Evolutionary conservation across 169 alveolate genomes (phyloP), one percentile per base, ranked within the genome.

Genomic region (Cystoisospora suis): DNA sequence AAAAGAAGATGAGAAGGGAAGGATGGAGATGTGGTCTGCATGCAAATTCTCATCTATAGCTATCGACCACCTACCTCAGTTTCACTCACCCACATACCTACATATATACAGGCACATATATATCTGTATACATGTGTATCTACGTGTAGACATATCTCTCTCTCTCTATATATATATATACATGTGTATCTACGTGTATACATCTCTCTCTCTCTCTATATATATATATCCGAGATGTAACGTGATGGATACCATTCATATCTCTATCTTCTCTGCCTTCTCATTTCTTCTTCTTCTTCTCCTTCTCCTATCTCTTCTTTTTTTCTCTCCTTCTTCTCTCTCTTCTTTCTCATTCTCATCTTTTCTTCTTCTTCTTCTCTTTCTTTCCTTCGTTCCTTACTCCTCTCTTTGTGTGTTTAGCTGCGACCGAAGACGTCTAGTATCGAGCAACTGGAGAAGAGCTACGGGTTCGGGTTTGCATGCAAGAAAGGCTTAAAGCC

Each of bases 401-500:
- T 47, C 34, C 45, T 32, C 45, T 32, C 45, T 5, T 69, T 29
- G 3, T 3, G 6, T 69, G 40, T 27, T 5, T 15, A 9, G 75
- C 7, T 61, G 75, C 75, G 6, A 61, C 75, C 36, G 75, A 15
- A 12, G 40, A 61, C 7, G 20, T 27, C 75, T 5, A 29, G 42
- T 12, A 29, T 72, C 32, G 56, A 1, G 9, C 0, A 23, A 7
- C 23, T 40, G 56, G 15, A 3, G 83, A 72, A 38, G 79, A 49
- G 45, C 27, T 7, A 72, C 40, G 93, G 93, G 34, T 32, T 96
- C 45, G 98, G 96, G 32, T 96, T 90, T 83, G 96, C 95, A 29
- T 96, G 98, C 89, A 89, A 95, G 69, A 97, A 97, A 86, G 98
- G 98, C 0, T 81, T 95, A 87, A 97, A 97, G 80, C 98, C 98